Conservation (phyloP, 2,329 filamentous ascomycete species). For the Fusarium sp. region DNA sequence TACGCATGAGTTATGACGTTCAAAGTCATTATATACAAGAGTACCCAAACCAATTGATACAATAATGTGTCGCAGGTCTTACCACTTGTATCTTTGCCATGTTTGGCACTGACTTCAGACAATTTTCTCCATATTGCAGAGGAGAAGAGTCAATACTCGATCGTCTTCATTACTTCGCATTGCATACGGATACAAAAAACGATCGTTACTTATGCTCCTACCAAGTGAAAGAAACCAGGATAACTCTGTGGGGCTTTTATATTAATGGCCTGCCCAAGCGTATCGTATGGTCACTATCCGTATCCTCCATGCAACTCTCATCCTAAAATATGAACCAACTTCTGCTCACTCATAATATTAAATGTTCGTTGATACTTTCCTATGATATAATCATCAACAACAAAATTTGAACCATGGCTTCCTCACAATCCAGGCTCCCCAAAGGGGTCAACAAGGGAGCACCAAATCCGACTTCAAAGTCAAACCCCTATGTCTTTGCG, state of each 20-base stretch:
- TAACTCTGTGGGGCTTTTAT: slow-evolving; percentile 12
- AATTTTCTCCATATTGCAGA: not conserved
- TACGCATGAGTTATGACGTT: not conserved
- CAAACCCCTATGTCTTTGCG: slow-evolving; percentile 30
- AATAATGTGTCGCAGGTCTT: not conserved
- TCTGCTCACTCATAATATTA: not conserved
- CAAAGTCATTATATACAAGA: not conserved
- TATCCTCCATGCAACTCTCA: not conserved
- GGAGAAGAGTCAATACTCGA: not conserved
- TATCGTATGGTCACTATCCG: too few species aligned
- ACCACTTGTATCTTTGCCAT: not conserved
- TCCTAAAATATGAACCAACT: not conserved
- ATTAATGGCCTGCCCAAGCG: slow-evolving; percentile 11
- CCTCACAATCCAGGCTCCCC: not conserved
- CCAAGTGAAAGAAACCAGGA: not conserved
- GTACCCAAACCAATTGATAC: not conserved
- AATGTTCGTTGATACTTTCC: not conserved
- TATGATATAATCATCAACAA: not conserved
- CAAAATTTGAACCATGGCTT: not conserved
- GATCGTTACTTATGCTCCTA: not conserved
- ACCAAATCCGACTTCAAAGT: not conserved
- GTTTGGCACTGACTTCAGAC: not conserved
- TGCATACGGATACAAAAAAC: too few species aligned
- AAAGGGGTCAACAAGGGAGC: slow-evolving; percentile 4
- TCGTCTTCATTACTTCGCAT: not conserved